phyloP scores from a whole-genome alignment of 805 yeast genomes.

The Candida takata region DNA sequence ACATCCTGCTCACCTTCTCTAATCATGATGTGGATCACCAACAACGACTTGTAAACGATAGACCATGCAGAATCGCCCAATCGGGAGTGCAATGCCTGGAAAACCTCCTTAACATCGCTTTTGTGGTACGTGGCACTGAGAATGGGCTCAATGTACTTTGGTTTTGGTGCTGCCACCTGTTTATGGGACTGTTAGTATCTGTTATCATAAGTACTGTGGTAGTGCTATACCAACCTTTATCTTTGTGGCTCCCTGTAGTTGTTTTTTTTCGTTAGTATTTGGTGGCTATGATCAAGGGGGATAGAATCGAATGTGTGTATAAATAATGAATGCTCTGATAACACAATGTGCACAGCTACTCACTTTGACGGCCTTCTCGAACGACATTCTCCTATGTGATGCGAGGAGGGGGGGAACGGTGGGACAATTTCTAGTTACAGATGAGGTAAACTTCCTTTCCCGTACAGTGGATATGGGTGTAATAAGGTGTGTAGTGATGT shows the following conservation, averaged over 20 bases:
- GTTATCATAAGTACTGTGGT: neutral
- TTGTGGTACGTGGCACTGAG: slow-evolving; percentile 39
- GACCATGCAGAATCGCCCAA: slow-evolving; percentile 86
- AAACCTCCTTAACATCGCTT: slow-evolving; percentile 55
- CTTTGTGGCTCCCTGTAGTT: slow-evolving; percentile 55
- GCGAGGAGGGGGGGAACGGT: too few species aligned
- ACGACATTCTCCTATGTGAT: slow-evolving; percentile 49
- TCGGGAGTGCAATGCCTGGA: slow-evolving; percentile 55
- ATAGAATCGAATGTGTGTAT: too few species aligned
- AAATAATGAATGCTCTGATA: too few species aligned
- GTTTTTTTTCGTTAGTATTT: slow-evolving; percentile 4
- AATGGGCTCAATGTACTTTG: slow-evolving; percentile 92
- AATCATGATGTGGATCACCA: slow-evolving; percentile 84
- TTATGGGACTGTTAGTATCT: slow-evolving; percentile 2
- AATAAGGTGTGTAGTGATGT: too few species aligned
- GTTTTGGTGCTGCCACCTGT: slow-evolving; percentile 92
- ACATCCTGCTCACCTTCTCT: slow-evolving; percentile 83
- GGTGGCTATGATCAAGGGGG: neutral
- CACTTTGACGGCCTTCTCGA: slow-evolving; percentile 67
- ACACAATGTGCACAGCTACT: slow-evolving; percentile 8
- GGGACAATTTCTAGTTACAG: too few species aligned
- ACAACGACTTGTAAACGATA: slow-evolving; percentile 75
- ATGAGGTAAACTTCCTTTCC: too few species aligned
- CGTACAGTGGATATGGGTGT: too few species aligned
- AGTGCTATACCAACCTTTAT: slow-evolving; percentile 35